phyloP scores from a whole-genome alignment of 2,329 filamentous ascomycete genomes.

The Pseudocercospora fuligena region DNA sequence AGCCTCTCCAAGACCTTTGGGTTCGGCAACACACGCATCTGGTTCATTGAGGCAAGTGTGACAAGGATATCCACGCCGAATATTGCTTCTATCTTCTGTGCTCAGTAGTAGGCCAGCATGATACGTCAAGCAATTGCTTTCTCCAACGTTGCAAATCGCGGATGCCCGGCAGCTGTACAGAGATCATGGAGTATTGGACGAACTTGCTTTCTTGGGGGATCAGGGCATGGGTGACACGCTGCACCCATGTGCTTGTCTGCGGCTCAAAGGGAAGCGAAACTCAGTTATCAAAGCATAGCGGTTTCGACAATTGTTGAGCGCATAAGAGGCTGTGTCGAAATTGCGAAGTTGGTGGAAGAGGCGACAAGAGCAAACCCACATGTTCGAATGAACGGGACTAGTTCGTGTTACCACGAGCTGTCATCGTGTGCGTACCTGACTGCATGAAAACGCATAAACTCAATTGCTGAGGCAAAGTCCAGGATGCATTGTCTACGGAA shows the following conservation, averaged over 20 bases:
- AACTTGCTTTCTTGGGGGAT: background rate
- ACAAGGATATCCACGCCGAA: background rate
- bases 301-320: background rate
- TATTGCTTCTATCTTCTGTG: too few species aligned
- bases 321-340: too few species aligned
- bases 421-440: background rate
- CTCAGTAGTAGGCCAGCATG: too few species aligned
- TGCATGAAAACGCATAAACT: constrained; percentile 1
- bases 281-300: background rate
- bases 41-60: background rate
- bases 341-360: too few species aligned
- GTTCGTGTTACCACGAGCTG: background rate
- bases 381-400: background rate
- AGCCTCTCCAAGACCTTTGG: too few species aligned
- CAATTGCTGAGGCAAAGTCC: background rate
- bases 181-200: background rate
- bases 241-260: background rate
- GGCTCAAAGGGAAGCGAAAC: background rate
- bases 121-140: too few species aligned
- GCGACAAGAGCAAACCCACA: background rate
- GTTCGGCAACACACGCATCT: background rate
- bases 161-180: background rate
- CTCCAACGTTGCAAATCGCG: background rate
- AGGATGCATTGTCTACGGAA: background rate
- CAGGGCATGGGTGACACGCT: background rate